Conservation (phyloP, 2,329 filamentous ascomycete genomes). For the Neoascochyta sp. region DNA sequence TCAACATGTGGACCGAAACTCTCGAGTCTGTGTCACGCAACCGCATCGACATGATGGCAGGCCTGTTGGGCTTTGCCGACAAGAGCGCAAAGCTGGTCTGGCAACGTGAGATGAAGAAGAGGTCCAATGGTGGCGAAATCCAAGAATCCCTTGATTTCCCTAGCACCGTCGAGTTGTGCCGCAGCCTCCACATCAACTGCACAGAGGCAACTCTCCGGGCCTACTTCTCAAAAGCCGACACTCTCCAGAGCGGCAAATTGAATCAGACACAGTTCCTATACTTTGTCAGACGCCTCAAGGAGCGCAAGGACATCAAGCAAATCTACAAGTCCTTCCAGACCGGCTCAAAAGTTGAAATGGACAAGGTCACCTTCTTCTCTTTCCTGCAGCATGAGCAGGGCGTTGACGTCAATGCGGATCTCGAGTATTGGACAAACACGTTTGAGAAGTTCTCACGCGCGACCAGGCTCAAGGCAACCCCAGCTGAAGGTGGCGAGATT, state of each 20-base stretch:
- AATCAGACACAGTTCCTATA: conserved; percentile 77
- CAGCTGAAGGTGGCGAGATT: conserved; percentile 29
- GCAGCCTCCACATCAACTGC: conserved; percentile 87
- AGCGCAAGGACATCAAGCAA: conserved; percentile 72
- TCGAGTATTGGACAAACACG: conserved; percentile 63
- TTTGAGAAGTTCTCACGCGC: conserved; percentile 64
- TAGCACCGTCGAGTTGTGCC: conserved; percentile 79
- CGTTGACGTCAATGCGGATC: conserved; percentile 68
- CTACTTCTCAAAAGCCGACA: conserved; percentile 71
- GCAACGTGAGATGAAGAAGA: conserved; percentile 75
- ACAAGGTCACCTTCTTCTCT: conserved; percentile 65
- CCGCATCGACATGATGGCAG: conserved; percentile 85
- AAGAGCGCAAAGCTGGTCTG: conserved; percentile 80
- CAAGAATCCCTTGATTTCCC: conserved; percentile 72
- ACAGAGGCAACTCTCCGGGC: conserved; percentile 68
- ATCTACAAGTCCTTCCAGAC: conserved; percentile 62
- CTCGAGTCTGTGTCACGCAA: conserved; percentile 81
- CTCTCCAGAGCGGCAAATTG: conserved; percentile 60
- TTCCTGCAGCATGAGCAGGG: conserved; percentile 74
- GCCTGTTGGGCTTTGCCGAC: conserved; percentile 71
- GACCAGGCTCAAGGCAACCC: conserved; percentile 41
- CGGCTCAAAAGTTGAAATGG: conserved; percentile 62
- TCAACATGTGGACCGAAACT: conserved; percentile 77
- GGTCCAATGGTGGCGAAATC: conserved; percentile 51
- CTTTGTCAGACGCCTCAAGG: conserved; percentile 79